phyloP scores from a whole-genome alignment of 352 stramenopile genomes.

The Phytophthora vignae region DNA sequence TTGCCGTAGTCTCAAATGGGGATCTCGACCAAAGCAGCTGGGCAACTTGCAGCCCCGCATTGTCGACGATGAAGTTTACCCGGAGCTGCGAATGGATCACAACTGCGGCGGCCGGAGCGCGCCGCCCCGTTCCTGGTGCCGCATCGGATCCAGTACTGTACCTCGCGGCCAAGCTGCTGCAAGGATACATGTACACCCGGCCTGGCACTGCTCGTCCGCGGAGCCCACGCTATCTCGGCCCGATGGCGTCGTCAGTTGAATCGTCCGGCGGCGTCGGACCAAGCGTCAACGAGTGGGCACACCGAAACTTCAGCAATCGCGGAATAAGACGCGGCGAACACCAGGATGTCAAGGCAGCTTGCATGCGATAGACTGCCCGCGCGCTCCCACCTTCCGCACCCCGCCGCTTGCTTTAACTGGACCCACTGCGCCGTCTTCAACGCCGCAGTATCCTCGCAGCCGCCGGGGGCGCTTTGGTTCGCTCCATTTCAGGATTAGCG shows the following conservation, averaged over 20 bases:
- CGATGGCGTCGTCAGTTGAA: background rate
- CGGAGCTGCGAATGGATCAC: background rate
- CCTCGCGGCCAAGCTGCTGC: constrained; percentile 1
- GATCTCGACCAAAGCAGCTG: background rate
- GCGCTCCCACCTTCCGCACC: constrained; percentile 27
- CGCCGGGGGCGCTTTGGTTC: constrained; percentile 6
- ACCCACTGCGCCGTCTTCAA: constrained; percentile 19
- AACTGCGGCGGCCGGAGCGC: background rate
- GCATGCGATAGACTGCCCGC: constrained; percentile 27
- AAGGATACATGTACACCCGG: constrained; percentile 28
- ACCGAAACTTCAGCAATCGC: constrained; percentile 34
- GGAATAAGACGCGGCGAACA: constrained; percentile 22
- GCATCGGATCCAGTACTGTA: constrained; percentile 11
- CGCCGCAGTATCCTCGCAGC: background rate
- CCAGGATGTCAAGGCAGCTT: constrained; percentile 38
- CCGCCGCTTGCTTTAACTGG: constrained; percentile 2
- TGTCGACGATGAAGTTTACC: background rate
- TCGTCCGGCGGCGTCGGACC: constrained; percentile 5
- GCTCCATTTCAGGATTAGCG: constrained; percentile 27
- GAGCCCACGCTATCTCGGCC: background rate
- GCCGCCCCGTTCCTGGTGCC: constrained; percentile 15
- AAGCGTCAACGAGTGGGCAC: background rate
- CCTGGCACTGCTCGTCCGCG: constrained; percentile 17
- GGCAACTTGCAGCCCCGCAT: too few relatives aligned
- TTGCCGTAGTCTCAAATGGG: too few relatives aligned